These are phyloP conservation scores for Rhodomyrtus psidioides DNA, from an alignment of 441 rosid species.

Conservation along the genomic window DNA sequence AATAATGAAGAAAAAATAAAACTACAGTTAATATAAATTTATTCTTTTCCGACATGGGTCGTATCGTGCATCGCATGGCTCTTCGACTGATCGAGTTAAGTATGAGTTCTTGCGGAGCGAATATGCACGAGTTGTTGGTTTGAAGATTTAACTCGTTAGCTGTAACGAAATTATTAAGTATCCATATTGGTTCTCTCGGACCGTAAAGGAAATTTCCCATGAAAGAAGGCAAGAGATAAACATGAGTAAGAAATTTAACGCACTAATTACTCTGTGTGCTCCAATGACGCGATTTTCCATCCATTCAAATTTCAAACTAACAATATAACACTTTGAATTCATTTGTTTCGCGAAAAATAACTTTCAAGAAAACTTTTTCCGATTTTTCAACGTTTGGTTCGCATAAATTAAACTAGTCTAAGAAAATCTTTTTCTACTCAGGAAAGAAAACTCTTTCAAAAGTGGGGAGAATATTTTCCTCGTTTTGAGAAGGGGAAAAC, in stretches of 20 bases:
- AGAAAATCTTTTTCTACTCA: no score
- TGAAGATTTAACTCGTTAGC: accelerated
- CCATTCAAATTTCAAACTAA: no score
- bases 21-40: not conserved
- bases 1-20: not conserved
- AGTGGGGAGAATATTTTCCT: no score
- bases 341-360: no score
- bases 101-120: not conserved
- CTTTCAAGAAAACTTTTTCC: no score
- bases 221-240: not conserved
- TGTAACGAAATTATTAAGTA: not conserved
- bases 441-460: no score
- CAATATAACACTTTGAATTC: no score
- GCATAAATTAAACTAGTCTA: no score
- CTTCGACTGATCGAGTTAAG: not conserved
- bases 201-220: accelerated
- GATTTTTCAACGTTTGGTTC: no score
- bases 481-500: no score
- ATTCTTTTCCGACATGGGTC: not conserved
- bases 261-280: not conserved
- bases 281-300: not conserved
- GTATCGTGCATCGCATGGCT: not conserved
- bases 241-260: not conserved
- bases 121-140: not conserved
- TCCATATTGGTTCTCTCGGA: accelerated